These are phyloP conservation scores for Penicillium subrubescens DNA, from an alignment of 495 filamentous ascomycete genomes.

Conservation along the genomic window DNA sequence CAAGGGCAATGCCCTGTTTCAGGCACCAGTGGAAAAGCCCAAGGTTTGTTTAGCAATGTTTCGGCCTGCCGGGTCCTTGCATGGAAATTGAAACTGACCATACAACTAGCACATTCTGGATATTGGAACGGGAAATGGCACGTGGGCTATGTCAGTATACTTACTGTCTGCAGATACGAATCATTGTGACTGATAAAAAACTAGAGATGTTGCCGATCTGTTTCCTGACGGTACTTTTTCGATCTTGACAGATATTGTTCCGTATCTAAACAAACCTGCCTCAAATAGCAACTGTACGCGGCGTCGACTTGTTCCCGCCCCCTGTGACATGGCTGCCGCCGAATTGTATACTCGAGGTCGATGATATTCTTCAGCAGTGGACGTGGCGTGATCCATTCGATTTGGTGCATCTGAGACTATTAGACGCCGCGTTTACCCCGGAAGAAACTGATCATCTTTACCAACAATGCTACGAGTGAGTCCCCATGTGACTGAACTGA, in stretches of 20 bases:
- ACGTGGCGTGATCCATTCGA: constrained; percentile 30
- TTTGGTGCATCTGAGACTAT: constrained; percentile 33
- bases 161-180: not conserved
- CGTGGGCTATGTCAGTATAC: constrained; percentile 31
- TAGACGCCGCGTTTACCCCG: constrained; percentile 20
- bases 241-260: not conserved
- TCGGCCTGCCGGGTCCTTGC: not conserved
- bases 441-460: constrained; percentile 31
- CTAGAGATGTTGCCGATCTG: constrained; percentile 30
- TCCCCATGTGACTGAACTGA: too few relatives aligned
- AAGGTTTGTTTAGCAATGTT: not conserved
- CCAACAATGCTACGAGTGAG: constrained; percentile 16
- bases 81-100: not conserved
- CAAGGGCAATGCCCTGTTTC: constrained; percentile 16
- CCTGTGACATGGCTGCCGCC: constrained; percentile 32
- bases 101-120: constrained; percentile 23
- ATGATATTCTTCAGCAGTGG: constrained; percentile 34
- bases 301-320: constrained; percentile 27
- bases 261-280: not conserved
- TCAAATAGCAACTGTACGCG: constrained; percentile 17
- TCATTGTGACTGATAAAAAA: not conserved
- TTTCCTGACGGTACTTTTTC: constrained; percentile 14
- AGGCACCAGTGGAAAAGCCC: constrained; percentile 11
- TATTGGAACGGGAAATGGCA: constrained; percentile 30
- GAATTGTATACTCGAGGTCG: constrained; percentile 36